phyloP scores from a whole-genome alignment of 1,284 basidiomycete species.

The Kalmanozyma brasiliensis region DNA sequence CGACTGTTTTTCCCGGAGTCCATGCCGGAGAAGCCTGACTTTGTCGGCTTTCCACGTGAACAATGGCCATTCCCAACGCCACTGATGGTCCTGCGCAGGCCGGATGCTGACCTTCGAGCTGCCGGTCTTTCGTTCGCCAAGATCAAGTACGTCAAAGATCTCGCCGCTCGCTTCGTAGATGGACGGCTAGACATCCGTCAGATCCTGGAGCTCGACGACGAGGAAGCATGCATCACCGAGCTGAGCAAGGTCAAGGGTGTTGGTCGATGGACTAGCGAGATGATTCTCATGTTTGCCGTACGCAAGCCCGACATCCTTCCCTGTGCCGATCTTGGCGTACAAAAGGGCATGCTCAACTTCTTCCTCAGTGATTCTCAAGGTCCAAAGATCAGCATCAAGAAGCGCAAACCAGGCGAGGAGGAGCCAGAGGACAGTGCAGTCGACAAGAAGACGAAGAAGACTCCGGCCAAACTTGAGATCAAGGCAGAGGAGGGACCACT shows the following conservation, averaged over 20 bases:
- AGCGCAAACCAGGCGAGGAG: slow-evolving; percentile 50
- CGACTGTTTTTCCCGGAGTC: slow-evolving; percentile 51
- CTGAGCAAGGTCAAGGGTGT: slow-evolving; percentile 64
- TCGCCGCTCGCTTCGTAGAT: slow-evolving; percentile 58
- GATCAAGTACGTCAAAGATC: slow-evolving; percentile 63
- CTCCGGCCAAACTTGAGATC: neutral
- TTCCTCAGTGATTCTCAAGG: slow-evolving; percentile 51
- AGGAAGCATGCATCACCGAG: slow-evolving; percentile 57
- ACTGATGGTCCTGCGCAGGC: slow-evolving; percentile 50
- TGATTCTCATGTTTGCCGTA: slow-evolving; percentile 67
- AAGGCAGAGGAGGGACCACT: slow-evolving; percentile 6
- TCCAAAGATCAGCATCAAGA: slow-evolving; percentile 48
- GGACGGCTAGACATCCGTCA: slow-evolving; percentile 60
- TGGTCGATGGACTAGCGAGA: slow-evolving; percentile 66
- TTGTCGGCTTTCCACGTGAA: slow-evolving; percentile 53
- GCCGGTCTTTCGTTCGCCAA: slow-evolving; percentile 63
- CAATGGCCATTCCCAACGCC: slow-evolving; percentile 63
- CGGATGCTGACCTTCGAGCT: slow-evolving; percentile 52
- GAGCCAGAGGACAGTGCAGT: slow-evolving; percentile 4
- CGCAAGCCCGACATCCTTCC: slow-evolving; percentile 62
- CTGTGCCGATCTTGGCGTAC: slow-evolving; percentile 63
- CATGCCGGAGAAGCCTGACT: slow-evolving; percentile 60
- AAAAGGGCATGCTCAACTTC: slow-evolving; percentile 64
- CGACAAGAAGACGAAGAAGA: slow-evolving; percentile 6
- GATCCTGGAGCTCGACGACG: slow-evolving; percentile 51